These are phyloP conservation scores for Phytophthora kernoviae DNA, from an alignment of 352 stramenopile genomes.

Conservation along the genomic window DNA sequence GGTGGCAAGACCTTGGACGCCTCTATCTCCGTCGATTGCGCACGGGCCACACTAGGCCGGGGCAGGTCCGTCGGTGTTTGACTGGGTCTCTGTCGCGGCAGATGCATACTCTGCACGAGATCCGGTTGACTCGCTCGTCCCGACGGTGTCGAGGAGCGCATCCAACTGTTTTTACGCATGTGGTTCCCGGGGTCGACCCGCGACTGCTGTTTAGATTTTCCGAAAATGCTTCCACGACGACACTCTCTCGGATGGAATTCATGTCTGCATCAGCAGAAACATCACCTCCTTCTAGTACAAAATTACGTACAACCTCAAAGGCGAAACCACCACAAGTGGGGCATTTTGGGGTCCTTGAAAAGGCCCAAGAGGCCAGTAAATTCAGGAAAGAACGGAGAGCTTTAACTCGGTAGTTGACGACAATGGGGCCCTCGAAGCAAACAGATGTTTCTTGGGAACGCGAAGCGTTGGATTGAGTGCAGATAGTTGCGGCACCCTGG, in stretches of 20 bases:
- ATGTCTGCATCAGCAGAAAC: constrained; percentile 62
- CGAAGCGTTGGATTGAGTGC: constrained; percentile 76
- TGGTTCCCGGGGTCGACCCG: constrained; percentile 15
- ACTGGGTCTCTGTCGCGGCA: constrained; percentile 14
- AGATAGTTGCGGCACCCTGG: constrained; percentile 83
- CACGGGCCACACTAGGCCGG: neutral
- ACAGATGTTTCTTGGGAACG: constrained; percentile 90
- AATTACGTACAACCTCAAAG: constrained; percentile 83
- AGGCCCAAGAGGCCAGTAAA: constrained; percentile 78
- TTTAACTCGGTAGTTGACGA: constrained; percentile 87
- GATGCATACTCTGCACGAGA: constrained; percentile 39
- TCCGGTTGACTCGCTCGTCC: constrained; percentile 26
- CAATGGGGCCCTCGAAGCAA: constrained; percentile 74
- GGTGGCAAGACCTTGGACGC: neutral
- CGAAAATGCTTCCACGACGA: constrained; percentile 66
- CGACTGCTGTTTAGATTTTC: constrained; percentile 34
- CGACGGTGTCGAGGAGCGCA: constrained; percentile 39
- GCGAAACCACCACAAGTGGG: constrained; percentile 81
- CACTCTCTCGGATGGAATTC: constrained; percentile 68
- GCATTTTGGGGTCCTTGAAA: constrained; percentile 85
- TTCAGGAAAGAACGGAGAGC: constrained; percentile 87
- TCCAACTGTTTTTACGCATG: constrained; percentile 57
- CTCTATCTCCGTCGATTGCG: neutral
- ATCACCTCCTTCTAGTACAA: constrained; percentile 67
- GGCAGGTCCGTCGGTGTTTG: constrained; percentile 4